Evolutionary conservation across 1,284 basidiomycete species (phyloP), one percentile per base, ranked within the genome.

Genomic region (Ganoderma lingzhi): DNA sequence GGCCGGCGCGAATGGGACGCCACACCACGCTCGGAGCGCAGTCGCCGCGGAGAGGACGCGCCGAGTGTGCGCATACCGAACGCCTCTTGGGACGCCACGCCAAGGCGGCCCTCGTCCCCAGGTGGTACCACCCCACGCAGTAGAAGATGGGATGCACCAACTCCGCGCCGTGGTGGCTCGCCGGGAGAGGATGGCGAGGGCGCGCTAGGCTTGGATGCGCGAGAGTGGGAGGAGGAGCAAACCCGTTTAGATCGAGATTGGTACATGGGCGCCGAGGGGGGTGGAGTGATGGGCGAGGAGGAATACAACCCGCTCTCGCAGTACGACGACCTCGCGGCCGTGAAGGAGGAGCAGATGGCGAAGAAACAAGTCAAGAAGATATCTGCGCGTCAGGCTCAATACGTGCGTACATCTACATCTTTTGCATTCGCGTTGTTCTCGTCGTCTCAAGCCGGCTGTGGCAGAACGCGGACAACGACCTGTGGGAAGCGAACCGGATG

Each of bases 401-500:
- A 96, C 79, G 95, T 96, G 74, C 75, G 93, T 85, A 4, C 23
- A 8, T 8, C 30, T 85, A 4, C 23, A 8, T 8, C 30, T n/a
- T 39, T 23, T 32, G 19, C 45, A 10, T 61, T 66, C 23, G 44
- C 67, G 48, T 48, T 23, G 23, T 51, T 10, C 15, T 19, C 70
- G n/a, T 39, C 48, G 56, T n/a, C 67, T 74, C 35, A 74, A 65
- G 59, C 44, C 45, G 62, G 12, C 63, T 48, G 9, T 15, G 60
- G 2, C 77, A 96, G 94, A 98, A 98, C 75, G 95, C 95, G 30
- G 98, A 99, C 79, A 97, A 97, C 75, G 97, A 99, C 75, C 84
- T 97, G 1, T 99, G 98, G 98, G 98, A 99, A 84, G 94, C 94
- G 8, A 99, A 99, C 77, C 94, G 97, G 77, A 96, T 99, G 92